Percentiles rank a stretch among this genome's conserved stretches.
Conservation (phyloP, 371 early-diverging fungal genomes). For the Actinomortierella wolfii region DNA sequence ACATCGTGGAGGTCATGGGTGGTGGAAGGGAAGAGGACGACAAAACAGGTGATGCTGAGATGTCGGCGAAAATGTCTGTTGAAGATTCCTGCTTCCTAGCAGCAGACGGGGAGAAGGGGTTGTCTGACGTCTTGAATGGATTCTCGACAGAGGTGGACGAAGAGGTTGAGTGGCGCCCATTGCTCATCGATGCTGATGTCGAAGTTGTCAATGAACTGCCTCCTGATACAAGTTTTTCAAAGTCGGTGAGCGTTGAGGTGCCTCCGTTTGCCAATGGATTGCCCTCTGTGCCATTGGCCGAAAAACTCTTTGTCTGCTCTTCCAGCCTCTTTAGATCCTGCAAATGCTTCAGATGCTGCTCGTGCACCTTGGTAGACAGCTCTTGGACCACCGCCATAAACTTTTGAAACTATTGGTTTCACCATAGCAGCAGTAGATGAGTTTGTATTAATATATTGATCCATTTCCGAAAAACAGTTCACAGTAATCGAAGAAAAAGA, state of each 20-base stretch:
- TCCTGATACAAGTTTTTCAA: slow-evolving; percentile 40
- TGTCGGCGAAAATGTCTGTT: slow-evolving; percentile 43
- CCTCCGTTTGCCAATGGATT: slow-evolving; percentile 19
- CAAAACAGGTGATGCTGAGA: not conserved
- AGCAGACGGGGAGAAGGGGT: slow-evolving; percentile 21
- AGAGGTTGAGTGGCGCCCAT: slow-evolving; percentile 4
- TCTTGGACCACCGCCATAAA: slow-evolving; percentile 73
- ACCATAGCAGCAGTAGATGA: too few species aligned
- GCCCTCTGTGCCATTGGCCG: slow-evolving; percentile 18
- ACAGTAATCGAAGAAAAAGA: too few species aligned
- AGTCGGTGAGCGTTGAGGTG: slow-evolving; percentile 26
- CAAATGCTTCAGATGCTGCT: slow-evolving; percentile 68
- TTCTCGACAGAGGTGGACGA: slow-evolving; percentile 21
- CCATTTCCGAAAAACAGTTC: too few species aligned
- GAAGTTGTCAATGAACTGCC: slow-evolving; percentile 5
- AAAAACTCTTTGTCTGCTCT: slow-evolving; percentile 56
- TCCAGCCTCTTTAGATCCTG: slow-evolving; percentile 63
- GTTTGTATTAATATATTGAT: too few species aligned
- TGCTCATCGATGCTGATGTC: not conserved
- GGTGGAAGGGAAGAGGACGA: slow-evolving; percentile 30
- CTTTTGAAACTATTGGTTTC: slow-evolving; percentile 57
- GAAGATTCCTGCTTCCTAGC: slow-evolving; percentile 19
- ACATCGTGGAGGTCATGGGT: slow-evolving; percentile 16
- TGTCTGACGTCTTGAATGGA: slow-evolving; percentile 46
- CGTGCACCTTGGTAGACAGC: slow-evolving; percentile 66